Conservation (phyloP, 352 stramenopile genomes). For the Pythium vanterpoolii region DNA sequence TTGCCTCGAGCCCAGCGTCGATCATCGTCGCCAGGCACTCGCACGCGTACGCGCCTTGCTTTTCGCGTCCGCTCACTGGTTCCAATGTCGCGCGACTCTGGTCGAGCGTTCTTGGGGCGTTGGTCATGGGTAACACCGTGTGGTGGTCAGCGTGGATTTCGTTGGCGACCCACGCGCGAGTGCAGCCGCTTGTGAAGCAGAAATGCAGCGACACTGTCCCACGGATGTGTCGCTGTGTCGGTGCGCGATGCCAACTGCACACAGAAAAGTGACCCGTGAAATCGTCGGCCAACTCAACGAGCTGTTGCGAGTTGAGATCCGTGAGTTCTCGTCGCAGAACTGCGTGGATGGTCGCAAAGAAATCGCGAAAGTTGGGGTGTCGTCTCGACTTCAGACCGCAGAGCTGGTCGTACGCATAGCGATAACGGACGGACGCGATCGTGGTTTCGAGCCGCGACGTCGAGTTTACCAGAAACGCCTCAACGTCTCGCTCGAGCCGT, state of each 20-base stretch:
- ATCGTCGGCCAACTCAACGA: constrained; percentile 56
- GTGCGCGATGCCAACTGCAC: constrained; percentile 44
- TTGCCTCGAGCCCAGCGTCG: constrained; percentile 23
- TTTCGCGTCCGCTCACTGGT: constrained; percentile 46
- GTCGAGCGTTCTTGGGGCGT: constrained; percentile 65
- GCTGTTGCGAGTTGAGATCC: constrained; percentile 59
- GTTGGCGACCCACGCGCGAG: constrained; percentile 25
- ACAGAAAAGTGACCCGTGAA: constrained; percentile 58
- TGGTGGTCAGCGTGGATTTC: constrained; percentile 49
- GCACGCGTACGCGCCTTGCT: constrained; percentile 48
- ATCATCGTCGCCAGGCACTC: constrained; percentile 65
- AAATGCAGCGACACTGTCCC: constrained; percentile 31
- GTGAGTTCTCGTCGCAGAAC: constrained; percentile 51
- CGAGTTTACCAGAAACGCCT: constrained; percentile 40
- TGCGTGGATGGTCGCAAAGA: constrained; percentile 35
- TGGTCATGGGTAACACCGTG: constrained; percentile 65
- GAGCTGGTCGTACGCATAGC: constrained; percentile 47
- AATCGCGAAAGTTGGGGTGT: constrained; percentile 38
- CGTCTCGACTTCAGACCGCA: constrained; percentile 25
- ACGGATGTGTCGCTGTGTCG: constrained; percentile 31
- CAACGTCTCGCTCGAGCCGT: constrained; percentile 48
- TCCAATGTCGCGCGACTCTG: constrained; percentile 35
- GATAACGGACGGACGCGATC: constrained; percentile 36
- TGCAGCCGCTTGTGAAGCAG: constrained; percentile 55
- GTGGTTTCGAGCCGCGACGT: constrained; percentile 32